Conservation (phyloP, 306 rosid genomes). For the Rosa rugosa region DNA sequence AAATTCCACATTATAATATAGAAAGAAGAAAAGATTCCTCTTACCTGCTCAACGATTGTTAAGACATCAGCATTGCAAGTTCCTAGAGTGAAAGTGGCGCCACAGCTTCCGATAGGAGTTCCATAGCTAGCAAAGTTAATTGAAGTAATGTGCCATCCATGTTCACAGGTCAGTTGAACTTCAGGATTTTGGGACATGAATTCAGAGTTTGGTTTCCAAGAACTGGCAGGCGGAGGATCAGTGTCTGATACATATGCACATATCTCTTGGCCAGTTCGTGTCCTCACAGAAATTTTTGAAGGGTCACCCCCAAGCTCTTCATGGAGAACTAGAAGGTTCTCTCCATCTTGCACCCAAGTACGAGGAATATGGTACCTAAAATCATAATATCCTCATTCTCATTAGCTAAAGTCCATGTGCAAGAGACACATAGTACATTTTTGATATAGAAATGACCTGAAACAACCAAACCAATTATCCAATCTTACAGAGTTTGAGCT, state of each 20-base stretch:
- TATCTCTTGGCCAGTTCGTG: conserved; percentile 20
- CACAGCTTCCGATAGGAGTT: conserved; percentile 12
- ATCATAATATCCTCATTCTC: not conserved
- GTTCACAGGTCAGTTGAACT: conserved; percentile 17
- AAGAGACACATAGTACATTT: not conserved
- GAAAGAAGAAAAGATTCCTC: not conserved
- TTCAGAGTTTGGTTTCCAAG: conserved; percentile 13
- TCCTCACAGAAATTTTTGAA: conserved; percentile 19
- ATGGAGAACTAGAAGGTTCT: conserved; percentile 31
- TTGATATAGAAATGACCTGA: not conserved
- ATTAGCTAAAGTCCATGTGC: not conserved
- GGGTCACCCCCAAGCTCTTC: conserved; percentile 40
- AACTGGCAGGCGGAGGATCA: conserved; percentile 14
- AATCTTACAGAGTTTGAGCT: conserved; percentile 21
- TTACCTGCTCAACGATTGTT: conserved; percentile 11
- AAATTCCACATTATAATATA: not conserved
- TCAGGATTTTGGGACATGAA: conserved; percentile 12
- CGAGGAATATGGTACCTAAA: conserved; percentile 37
- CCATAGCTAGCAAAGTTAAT: conserved; percentile 21
- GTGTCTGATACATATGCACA: conserved; percentile 12
- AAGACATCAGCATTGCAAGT: conserved; percentile 9
- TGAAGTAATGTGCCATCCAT: conserved; percentile 19
- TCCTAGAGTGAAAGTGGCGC: not conserved
- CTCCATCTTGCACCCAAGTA: conserved; percentile 22
- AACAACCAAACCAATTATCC: not conserved